phyloP scores from a whole-genome alignment of 2,329 filamentous ascomycete genomes.

The Fusarium bulbicola region DNA sequence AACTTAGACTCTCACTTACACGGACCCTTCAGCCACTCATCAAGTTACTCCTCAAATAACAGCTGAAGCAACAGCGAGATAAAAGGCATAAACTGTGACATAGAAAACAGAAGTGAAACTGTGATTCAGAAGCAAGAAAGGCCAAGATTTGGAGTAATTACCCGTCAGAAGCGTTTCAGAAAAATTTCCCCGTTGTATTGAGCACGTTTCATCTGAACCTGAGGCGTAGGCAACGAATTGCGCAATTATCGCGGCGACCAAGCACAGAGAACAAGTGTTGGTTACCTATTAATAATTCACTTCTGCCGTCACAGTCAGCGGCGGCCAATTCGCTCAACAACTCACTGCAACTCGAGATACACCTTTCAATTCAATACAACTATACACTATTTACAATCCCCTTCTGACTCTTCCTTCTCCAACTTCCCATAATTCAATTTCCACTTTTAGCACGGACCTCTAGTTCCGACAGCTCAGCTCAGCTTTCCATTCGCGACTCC shows the following conservation, averaged over 20 bases:
- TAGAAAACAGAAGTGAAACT: neutral
- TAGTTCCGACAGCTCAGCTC: neutral
- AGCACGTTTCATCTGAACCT: slow-evolving; percentile 39
- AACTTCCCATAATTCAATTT: neutral
- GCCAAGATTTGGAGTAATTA: slow-evolving; percentile 14
- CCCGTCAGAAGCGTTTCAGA: slow-evolving; percentile 21
- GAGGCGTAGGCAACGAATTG: slow-evolving; percentile 23
- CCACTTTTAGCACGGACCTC: slow-evolving; percentile 12
- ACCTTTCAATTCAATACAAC: neutral
- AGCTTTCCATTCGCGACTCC: slow-evolving; percentile 7
- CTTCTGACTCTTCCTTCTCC: neutral
- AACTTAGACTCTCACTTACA: neutral
- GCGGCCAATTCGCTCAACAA: slow-evolving; percentile 1
- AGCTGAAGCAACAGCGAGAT: neutral
- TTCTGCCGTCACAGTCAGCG: slow-evolving; percentile 30
- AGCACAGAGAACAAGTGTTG: neutral
- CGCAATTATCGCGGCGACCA: slow-evolving; percentile 39
- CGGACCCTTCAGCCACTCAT: neutral
- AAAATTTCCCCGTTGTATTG: slow-evolving; percentile 35
- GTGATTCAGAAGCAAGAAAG: neutral
- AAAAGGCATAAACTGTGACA: neutral
- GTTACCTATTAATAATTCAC: slow-evolving; percentile 38
- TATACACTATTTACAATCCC: neutral
- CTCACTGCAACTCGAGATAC: neutral
- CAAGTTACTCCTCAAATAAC: neutral